Evolutionary conservation across 2,329 filamentous ascomycete species (phyloP), one percentile per base, ranked within the genome.

Genomic region (Pseudogymnoascus sp.): DNA sequence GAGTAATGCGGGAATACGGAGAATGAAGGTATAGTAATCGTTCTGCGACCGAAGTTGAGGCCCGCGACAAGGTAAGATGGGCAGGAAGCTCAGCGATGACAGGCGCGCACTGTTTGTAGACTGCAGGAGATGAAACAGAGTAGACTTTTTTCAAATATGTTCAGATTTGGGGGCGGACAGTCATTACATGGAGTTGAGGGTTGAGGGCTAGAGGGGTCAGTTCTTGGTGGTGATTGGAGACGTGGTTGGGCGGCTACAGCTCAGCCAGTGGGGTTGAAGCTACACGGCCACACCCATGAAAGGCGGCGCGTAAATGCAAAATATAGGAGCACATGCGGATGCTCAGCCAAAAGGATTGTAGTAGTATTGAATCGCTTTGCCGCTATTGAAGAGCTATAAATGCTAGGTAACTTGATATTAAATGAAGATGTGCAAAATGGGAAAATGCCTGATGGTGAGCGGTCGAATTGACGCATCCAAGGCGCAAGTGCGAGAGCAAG

Each of bases 1-100:
- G 46, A 34, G 25, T 16, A 56, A 34, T 56, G 25, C 25, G 46
- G 46, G n/a, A 56, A 56, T 56, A 56, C n/a, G 37, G 50, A 61
- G 44, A 60, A 59, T 50, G 64, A 67, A 36, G 65, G 64, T 66
- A 67, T 66, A 65, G 68, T 67, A 65, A 66, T 65, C 62, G 59
- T 63, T 67, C 62, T 66, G 68, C 70, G 68, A 68, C 70, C 70
- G 65, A 64, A 64, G 68, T 60, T 66, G 31, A 64, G 66, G 62
- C 59, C 64, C 53, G 46, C 44, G 59, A 62, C 40, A 56, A 61
- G 44, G 63, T 56, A 66, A 56, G 65, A 65, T 60, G 60, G 60
- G 31, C 37, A 60, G 61, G 66, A 44, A 46, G 63, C 61, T 64
- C 40, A 65, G 62, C 63, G 63, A 46, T 67, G 64, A 66, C 61